Percentiles rank a stretch among this genome's conserved stretches.
These are phyloP conservation scores for Cercospora zeae-maydis DNA, from an alignment of 2,329 filamentous ascomycete genomes.

Conservation along the genomic window DNA sequence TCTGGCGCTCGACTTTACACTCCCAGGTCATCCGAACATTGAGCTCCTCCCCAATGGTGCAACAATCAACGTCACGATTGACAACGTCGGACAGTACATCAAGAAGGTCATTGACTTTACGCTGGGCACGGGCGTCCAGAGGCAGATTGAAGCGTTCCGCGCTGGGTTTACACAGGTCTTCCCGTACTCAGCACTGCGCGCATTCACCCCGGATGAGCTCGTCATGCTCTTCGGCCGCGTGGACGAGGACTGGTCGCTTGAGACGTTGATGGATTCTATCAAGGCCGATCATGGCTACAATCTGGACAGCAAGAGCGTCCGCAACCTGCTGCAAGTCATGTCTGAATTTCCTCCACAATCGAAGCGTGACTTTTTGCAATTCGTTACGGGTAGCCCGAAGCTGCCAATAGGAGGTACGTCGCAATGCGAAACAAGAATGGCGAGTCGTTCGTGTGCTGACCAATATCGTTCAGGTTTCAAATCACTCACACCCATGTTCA, in stretches of 20 bases:
- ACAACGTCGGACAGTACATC: slow-evolving; percentile 86
- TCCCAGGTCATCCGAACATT: slow-evolving; percentile 85
- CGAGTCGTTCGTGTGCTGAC: slow-evolving; percentile 22
- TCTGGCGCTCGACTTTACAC: slow-evolving; percentile 85
- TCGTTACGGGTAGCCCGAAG: slow-evolving; percentile 96
- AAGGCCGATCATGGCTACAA: slow-evolving; percentile 99
- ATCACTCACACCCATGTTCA: slow-evolving; percentile 95
- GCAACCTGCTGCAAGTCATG: slow-evolving; percentile 90
- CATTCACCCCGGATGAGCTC: slow-evolving; percentile 92
- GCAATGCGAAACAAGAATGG: not conserved
- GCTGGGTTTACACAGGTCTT: slow-evolving; percentile 93
- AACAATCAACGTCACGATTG: slow-evolving; percentile 73
- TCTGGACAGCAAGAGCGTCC: slow-evolving; percentile 94
- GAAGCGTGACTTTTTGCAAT: slow-evolving; percentile 91
- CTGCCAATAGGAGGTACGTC: slow-evolving; percentile 90
- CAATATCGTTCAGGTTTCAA: slow-evolving; percentile 70
- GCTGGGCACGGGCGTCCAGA: slow-evolving; percentile 78
- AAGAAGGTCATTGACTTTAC: slow-evolving; percentile 90
- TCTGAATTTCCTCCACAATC: slow-evolving; percentile 72
- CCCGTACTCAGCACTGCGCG: slow-evolving; percentile 84
- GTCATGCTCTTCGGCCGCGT: slow-evolving; percentile 90
- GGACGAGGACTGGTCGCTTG: slow-evolving; percentile 95
- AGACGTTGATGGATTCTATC: slow-evolving; percentile 96
- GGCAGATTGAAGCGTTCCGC: slow-evolving; percentile 87
- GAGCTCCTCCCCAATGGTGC: slow-evolving; percentile 74